Evolutionary conservation across 2,329 filamentous ascomycete genomes (phyloP), one percentile per base, ranked within the genome.

Genomic region (Coccinonectria pachysandricola): DNA sequence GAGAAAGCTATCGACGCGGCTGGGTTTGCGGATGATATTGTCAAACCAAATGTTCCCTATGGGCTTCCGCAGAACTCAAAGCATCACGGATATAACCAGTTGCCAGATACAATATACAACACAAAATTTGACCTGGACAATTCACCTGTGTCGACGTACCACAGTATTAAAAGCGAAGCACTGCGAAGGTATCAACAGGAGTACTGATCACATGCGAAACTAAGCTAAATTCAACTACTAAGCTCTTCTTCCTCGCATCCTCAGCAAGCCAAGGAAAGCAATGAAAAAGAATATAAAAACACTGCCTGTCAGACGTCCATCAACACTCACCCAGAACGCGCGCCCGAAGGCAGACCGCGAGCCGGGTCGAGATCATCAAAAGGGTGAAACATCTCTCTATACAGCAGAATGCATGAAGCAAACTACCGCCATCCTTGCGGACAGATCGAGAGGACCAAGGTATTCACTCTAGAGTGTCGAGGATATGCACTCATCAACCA

Each of bases 401-500:
- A 81, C 75, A 76, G 69, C 58, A 32, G 23, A 32, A 35, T 37
- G 28, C 27, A 23, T 36, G 7, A 35, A 15, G 19, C 29, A 33
- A 23, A 10, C n/a, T 33, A 34, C 67, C 69, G 70, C 69, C 65
- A 57, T 64, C 70, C 64, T 73, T 69, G 51, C 69, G 64, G 68
- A 64, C 60, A 66, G 68, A 43, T 33, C 70, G 68, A 71, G 62
- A 68, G 67, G 62, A 69, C 54, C 54, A 54, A 54, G 61, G 61
- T 67, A 68, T 79, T 87, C 82, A 91, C 82, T 86, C 81, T 83
- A 74, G 77, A 79, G 78, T 64, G 68, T 67, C 75, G 81, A 82
- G 79, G 81, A 82, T 77, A 71, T 81, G 52, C 47, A 59, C 59
- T 92, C 84, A 91, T 91, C 84, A 83, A 81, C 82, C 83, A 85